phyloP scores from a whole-genome alignment of 306 rosid species.

The Malus asiatica region DNA sequence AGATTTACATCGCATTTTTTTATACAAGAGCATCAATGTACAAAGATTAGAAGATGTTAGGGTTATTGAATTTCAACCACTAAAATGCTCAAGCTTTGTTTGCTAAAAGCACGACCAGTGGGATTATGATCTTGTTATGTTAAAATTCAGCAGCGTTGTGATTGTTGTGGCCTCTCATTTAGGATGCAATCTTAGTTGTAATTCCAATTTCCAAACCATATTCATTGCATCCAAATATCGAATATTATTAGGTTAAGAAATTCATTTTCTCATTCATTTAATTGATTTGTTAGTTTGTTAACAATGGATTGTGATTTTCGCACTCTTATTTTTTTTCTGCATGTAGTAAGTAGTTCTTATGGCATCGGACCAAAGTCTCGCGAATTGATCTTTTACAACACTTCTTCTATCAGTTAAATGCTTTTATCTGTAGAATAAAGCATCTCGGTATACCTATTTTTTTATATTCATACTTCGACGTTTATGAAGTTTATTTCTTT shows the following conservation, averaged over 20 bases:
- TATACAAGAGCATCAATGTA: not conserved
- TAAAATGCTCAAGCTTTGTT: not conserved
- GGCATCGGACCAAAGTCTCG: not conserved
- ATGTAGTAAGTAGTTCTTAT: no score
- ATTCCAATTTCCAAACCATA: not conserved
- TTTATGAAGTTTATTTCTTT: no score
- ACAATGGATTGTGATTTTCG: not conserved
- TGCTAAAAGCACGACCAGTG: constrained; percentile 6
- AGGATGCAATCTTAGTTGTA: constrained; percentile 24
- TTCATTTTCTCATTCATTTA: no score
- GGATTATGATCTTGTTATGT: not conserved
- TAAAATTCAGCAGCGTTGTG: not conserved
- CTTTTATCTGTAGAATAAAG: no score
- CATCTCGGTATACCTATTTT: not conserved
- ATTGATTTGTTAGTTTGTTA: not conserved
- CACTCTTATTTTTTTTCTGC: no score
- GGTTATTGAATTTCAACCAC: constrained; percentile 1
- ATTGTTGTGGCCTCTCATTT: constrained; percentile 11
- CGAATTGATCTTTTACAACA: not conserved
- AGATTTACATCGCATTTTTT: constrained; percentile 8
- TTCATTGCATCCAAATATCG: constrained; percentile 13
- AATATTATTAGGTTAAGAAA: not conserved
- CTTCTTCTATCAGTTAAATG: not conserved
- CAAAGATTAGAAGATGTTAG: not conserved
- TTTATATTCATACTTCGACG: not conserved